Conservation (phyloP, 2,329 filamentous ascomycete species). For the Magnaporthales sp. region DNA sequence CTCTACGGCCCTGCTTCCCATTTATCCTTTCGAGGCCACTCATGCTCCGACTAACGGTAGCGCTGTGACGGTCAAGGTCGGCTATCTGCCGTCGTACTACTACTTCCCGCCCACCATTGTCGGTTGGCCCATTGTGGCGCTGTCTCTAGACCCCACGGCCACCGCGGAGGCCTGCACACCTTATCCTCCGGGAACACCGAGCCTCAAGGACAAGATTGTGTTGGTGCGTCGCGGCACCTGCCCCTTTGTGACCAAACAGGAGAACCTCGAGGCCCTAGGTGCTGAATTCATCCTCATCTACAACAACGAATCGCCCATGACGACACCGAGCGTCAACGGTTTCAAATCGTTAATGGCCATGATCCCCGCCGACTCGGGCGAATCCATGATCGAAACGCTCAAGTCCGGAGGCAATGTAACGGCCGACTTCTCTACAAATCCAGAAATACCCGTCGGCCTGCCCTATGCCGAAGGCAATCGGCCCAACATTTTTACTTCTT, state of each 20-base stretch:
- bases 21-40: slow-evolving; percentile 11
- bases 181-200: slow-evolving; percentile 24
- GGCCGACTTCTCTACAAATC: slow-evolving; percentile 12
- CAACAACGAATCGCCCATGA: slow-evolving; percentile 5
- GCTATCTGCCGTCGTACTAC: slow-evolving; percentile 7
- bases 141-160: slow-evolving; percentile 13
- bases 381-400: slow-evolving; percentile 21
- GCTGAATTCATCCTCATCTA: slow-evolving; percentile 24
- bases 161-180: slow-evolving; percentile 28
- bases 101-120: slow-evolving; percentile 9
- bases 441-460: not conserved
- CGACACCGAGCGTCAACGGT: not conserved
- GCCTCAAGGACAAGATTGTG: slow-evolving; percentile 30
- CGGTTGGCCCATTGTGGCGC: slow-evolving; percentile 16
- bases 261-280: slow-evolving; percentile 19
- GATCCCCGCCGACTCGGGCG: slow-evolving; percentile 13
- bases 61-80: slow-evolving; percentile 7
- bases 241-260: slow-evolving; percentile 14
- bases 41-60: slow-evolving; percentile 5
- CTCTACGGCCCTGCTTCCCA: slow-evolving; percentile 14
- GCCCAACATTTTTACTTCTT: slow-evolving; percentile 24
- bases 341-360: not conserved
- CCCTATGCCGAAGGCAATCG: not conserved
- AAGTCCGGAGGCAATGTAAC: slow-evolving; percentile 22
- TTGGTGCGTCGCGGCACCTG: slow-evolving; percentile 26